Conservation (phyloP, 2,329 filamentous ascomycete genomes). For the Xylariaceae sp. region DNA sequence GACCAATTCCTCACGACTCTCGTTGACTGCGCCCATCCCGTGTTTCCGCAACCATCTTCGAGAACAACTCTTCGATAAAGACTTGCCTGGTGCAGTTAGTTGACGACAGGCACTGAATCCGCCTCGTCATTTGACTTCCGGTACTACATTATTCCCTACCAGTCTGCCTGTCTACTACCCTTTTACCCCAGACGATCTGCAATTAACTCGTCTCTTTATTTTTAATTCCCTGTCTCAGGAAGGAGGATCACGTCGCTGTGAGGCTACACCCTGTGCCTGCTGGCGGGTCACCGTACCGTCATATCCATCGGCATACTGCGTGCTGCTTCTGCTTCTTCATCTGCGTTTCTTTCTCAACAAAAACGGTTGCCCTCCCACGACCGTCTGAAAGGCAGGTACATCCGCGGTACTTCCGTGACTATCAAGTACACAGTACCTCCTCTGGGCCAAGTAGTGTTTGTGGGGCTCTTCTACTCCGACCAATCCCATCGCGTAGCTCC, state of each 20-base stretch:
- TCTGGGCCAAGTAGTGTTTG: not conserved
- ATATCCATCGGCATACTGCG: no score
- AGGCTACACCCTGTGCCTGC: not conserved
- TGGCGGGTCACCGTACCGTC: not conserved
- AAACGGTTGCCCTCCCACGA: not conserved
- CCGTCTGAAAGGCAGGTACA: not conserved
- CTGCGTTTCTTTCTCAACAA: not conserved
- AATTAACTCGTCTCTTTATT: constrained; percentile 6
- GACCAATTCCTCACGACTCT: no score
- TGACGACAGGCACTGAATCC: no score
- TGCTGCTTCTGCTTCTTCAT: no score
- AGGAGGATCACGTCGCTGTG: not conserved
- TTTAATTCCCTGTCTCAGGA: not conserved
- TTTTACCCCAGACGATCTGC: not conserved
- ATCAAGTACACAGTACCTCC: not conserved
- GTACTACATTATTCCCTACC: not conserved
- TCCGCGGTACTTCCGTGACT: not conserved
- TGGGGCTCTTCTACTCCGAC: constrained; percentile 12
- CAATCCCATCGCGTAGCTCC: constrained; percentile 10
- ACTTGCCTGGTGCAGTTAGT: no score
- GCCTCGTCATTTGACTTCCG: no score
- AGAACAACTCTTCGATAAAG: no score
- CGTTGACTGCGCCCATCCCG: no score
- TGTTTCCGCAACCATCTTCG: no score
- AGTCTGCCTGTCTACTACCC: not conserved